Conservation (phyloP, 495 filamentous ascomycete species). For the Penicillium cinerascens region DNA sequence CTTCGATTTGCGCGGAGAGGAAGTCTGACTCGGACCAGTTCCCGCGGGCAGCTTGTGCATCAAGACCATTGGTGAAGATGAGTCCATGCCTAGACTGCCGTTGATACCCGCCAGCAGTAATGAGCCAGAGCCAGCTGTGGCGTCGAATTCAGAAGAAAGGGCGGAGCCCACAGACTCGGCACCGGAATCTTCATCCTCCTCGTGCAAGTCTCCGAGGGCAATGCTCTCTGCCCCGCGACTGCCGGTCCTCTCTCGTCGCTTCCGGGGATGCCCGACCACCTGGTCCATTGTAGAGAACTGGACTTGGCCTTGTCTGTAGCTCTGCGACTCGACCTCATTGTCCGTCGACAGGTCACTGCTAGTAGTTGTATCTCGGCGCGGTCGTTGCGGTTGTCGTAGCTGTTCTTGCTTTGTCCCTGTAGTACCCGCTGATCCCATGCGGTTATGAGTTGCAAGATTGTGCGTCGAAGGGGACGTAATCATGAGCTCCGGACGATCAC, state of each 20-base stretch:
- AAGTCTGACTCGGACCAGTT: constrained; percentile 32
- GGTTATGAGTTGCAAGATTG: constrained; percentile 44
- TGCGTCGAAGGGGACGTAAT: constrained; percentile 53
- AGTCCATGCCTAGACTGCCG: constrained; percentile 27
- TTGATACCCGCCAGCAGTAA: constrained; percentile 48
- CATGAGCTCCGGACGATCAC: constrained; percentile 52
- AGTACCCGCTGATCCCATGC: constrained; percentile 73
- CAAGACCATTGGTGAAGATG: constrained; percentile 43
- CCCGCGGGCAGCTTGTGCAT: constrained; percentile 43
- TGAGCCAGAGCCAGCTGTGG: constrained; percentile 59
- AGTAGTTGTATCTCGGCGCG: constrained; percentile 79
- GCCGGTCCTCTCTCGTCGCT: constrained; percentile 57
- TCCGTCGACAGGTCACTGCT: constrained; percentile 92
- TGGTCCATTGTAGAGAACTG: constrained; percentile 50
- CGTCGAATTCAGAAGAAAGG: constrained; percentile 66
- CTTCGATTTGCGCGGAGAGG: constrained; percentile 58
- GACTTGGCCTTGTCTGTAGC: constrained; percentile 59
- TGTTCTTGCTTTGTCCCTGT: constrained; percentile 66
- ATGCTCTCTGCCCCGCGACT: constrained; percentile 43
- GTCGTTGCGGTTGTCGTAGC: constrained; percentile 60
- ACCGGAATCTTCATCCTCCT: constrained; percentile 58
- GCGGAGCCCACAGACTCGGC: constrained; percentile 62
- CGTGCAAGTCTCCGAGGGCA: constrained; percentile 37
- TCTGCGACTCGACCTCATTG: constrained; percentile 71
- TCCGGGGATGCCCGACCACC: constrained; percentile 54